Base-by-base conservation (phyloP, 106 monocot species). In the Dioscorea alata region DNA sequence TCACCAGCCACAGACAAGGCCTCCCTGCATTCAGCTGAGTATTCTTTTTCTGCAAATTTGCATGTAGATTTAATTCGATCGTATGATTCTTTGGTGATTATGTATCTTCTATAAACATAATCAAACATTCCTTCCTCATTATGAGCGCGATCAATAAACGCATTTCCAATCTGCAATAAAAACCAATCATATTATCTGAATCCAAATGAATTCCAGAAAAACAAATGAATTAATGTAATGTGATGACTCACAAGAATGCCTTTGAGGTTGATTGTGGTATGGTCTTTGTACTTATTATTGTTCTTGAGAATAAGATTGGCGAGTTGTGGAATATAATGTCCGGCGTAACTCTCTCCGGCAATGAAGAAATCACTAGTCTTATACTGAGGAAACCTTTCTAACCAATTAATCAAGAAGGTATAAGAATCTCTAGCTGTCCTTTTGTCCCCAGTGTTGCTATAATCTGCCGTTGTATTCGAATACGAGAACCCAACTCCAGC, bases 401-500 rank as follows among this genome's bases (percentile, higher is more conserved):
- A 20, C 75, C 75, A 75, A 35, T 75, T 75, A 17, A 75, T 18
- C 12, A 67, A 33, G 75, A 75, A 75, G 0, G 31, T 23, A 13
- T 60, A 61, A 21, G 67, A 2, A 50, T 75, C 68, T 9, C 31
- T 16, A 8, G 75, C 67, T 13, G 75, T 60, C 13, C 60, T 15
- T 17, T 12, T 19, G 9, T 75, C 75, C 0, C 75, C 67, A 50
- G 18, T 61, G 0, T 14, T 4, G 2, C 6, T 5, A 60, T 75
- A 75, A 19, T 75, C 75, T 0, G 67, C 19, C 13, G 65, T 75
- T 13, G 51, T 64, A 64, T 73, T 79, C 28, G 78, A 79, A 33
- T 79, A 79, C 3, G 78, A 79, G 33, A 60, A 79, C 1, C 78
- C 67, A 0, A 68, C 73, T 0, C 79, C 79, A 6, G 64, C 79